Evolutionary conservation across 495 filamentous ascomycete species (phyloP).

Genomic region (Halenospora varia): DNA sequence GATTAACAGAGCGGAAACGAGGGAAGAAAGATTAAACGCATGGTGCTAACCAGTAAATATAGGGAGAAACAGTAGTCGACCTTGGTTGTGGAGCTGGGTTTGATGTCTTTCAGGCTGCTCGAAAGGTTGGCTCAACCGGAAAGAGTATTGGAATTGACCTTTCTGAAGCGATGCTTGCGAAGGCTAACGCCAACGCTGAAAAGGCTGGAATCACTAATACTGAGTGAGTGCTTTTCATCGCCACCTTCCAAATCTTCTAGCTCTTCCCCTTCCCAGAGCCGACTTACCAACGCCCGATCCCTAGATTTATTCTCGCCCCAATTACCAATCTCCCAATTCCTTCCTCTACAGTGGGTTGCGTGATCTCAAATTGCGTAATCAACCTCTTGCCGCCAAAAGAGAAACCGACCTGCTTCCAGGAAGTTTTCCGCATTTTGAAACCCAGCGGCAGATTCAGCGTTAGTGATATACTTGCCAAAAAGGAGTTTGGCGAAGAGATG

Average conservation of each 20-base stretch:
- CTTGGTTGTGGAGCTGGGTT: constrained; percentile 62
- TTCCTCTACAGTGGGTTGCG: constrained; percentile 43
- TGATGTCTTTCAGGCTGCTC: constrained; percentile 58
- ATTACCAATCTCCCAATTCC: constrained; percentile 52
- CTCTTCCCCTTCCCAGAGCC: too few species aligned
- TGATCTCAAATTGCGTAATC: constrained; percentile 55
- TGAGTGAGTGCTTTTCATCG: constrained; percentile 37
- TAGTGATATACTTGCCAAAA: constrained; percentile 52
- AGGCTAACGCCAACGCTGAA: not conserved
- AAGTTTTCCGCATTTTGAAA: constrained; percentile 59
- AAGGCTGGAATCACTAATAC: constrained; percentile 57
- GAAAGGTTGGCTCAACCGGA: constrained; percentile 50
- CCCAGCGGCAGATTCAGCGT: constrained; percentile 60
- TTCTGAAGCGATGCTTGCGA: constrained; percentile 38
- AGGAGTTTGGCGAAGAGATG: constrained; percentile 4
- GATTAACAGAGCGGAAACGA: too few species aligned
- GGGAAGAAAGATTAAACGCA: too few species aligned
- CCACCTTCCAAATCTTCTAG: constrained; percentile 35
- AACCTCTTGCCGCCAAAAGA: constrained; percentile 60
- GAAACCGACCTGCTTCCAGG: constrained; percentile 49
- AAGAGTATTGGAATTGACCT: constrained; percentile 63
- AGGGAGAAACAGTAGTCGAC: constrained; percentile 62
- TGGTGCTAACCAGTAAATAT: too few species aligned
- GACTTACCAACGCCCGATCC: too few species aligned
- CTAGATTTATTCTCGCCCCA: constrained; percentile 45